These are phyloP conservation scores for Sphaerulina vaccinii DNA, from an alignment of 2,329 filamentous ascomycete species.

Conservation along the genomic window DNA sequence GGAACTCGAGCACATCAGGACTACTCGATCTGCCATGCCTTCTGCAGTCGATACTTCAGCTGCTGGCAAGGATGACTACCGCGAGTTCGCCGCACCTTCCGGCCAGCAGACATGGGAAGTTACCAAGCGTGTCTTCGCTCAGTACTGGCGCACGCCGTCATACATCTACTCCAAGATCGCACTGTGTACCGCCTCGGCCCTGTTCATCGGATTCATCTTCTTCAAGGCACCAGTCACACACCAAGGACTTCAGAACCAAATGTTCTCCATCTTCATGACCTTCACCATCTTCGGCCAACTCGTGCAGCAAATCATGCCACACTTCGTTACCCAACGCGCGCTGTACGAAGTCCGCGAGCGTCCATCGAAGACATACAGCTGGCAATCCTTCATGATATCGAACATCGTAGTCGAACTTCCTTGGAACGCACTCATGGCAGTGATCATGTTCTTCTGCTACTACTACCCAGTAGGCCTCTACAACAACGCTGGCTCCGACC, in stretches of 20 bases:
- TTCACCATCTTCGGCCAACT: conserved; percentile 77
- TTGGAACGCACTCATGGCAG: conserved; percentile 74
- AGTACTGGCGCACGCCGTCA: conserved; percentile 86
- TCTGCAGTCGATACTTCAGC: conserved; percentile 44
- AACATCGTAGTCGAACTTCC: conserved; percentile 83
- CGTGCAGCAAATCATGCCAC: conserved; percentile 78
- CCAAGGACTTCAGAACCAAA: conserved; percentile 80
- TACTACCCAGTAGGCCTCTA: conserved; percentile 84
- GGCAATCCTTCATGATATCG: conserved; percentile 80
- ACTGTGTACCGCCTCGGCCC: conserved; percentile 63
- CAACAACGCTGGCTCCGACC: conserved; percentile 65
- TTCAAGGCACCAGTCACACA: conserved; percentile 61
- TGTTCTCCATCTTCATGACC: conserved; percentile 84
- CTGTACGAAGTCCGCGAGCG: conserved; percentile 84
- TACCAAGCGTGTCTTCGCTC: conserved; percentile 74
- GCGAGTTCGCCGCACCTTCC: conserved; percentile 81
- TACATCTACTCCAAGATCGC: conserved; percentile 83
- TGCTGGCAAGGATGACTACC: conserved; percentile 57
- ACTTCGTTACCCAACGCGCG: conserved; percentile 77
- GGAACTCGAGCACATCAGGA: conserved; percentile 49
- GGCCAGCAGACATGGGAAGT: conserved; percentile 65
- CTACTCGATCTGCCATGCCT: conserved; percentile 35
- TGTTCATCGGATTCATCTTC: conserved; percentile 80
- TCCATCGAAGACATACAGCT: conserved; percentile 79
- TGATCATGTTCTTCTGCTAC: conserved; percentile 77